Evolutionary conservation across 257 asterid species (phyloP).

Genomic region (Solanum dulcamara): DNA sequence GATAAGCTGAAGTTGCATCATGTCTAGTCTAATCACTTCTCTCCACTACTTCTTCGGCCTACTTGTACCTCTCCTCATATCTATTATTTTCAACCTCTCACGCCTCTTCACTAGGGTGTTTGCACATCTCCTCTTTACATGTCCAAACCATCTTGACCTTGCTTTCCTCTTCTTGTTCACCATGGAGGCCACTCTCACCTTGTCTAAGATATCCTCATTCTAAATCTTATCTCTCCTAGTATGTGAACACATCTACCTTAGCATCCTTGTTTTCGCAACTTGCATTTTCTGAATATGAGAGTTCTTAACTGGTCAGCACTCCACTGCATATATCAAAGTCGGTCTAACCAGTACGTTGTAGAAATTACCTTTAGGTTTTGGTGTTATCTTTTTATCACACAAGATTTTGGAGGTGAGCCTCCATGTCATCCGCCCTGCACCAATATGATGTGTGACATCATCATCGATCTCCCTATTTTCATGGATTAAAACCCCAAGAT

Average conservation of each 20-base stretch:
- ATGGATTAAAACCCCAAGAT: no score
- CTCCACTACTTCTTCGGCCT: background rate
- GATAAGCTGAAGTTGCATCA: background rate
- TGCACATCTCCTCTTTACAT: background rate
- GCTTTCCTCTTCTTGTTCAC: background rate
- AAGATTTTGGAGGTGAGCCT: no score
- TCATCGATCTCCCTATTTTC: no score
- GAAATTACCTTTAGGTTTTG: no score
- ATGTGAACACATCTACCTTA: background rate
- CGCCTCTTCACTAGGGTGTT: background rate
- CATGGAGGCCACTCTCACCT: background rate
- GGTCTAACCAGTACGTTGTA: no score
- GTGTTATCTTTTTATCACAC: no score
- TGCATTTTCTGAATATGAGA: background rate
- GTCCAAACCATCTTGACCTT: background rate
- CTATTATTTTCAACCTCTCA: background rate
- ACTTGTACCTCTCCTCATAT: background rate
- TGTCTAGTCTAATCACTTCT: background rate
- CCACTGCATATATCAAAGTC: no score
- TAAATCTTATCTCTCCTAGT: background rate
- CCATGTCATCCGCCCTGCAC: no score
- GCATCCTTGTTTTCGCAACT: background rate
- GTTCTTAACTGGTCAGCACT: background rate
- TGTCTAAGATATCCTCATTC: background rate
- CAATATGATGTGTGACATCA: no score